Conservation (phyloP, 75 land plant genomes). For the Picea sitchensis region DNA sequence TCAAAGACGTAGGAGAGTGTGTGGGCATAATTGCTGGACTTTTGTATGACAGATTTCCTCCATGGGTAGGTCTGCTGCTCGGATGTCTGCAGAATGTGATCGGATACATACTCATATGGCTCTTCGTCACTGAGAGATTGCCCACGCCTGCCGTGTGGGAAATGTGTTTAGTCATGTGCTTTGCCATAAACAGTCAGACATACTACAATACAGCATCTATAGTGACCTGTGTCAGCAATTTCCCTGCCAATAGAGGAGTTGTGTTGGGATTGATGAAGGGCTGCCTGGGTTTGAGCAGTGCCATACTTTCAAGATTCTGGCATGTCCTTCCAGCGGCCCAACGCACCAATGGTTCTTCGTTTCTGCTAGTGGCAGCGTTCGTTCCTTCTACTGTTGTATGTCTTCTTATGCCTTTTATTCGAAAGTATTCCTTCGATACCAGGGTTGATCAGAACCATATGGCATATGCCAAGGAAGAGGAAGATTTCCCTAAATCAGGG, state of each 20-base stretch:
- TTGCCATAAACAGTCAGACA: constrained; percentile 28
- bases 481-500: not conserved
- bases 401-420: not conserved
- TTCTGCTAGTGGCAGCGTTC: not conserved
- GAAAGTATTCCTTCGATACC: too few relatives aligned
- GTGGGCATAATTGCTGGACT: constrained; percentile 35
- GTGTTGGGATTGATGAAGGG: constrained; percentile 40
- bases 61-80: constrained; percentile 14
- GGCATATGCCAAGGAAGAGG: not conserved
- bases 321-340: not conserved
- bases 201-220: constrained; percentile 31
- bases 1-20: constrained; percentile 26
- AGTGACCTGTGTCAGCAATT: constrained; percentile 34
- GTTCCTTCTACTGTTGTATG: not conserved
- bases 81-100: constrained; percentile 15
- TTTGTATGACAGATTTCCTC: constrained; percentile 16
- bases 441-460: not conserved
- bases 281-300: constrained; percentile 26
- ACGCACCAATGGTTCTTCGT: constrained; percentile 2
- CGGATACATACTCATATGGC: constrained; percentile 28
- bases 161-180: constrained; percentile 14
- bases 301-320: constrained; percentile 20
- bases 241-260: constrained; percentile 32
- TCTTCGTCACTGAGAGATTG: constrained; percentile 11
- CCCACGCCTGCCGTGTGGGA: constrained; percentile 22